These are phyloP conservation scores for Solanum tarijense DNA, from an alignment of 257 asterid genomes.

Conservation along the genomic window DNA sequence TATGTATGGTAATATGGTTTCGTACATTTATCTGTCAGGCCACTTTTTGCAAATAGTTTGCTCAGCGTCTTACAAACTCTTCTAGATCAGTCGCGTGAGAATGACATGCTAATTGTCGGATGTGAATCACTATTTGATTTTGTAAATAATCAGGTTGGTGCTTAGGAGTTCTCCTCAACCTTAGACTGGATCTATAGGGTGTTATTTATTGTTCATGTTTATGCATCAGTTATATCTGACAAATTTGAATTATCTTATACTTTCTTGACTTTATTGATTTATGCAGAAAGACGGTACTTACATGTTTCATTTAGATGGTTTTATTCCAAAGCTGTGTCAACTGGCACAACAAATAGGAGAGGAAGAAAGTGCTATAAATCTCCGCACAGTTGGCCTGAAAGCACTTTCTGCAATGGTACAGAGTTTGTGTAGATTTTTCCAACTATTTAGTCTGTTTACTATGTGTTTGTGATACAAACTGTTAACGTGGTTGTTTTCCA, in stretches of 20 bases:
- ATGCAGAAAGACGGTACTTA: constrained; percentile 76
- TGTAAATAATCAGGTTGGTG: constrained; percentile 87
- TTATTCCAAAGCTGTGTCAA: constrained; percentile 85
- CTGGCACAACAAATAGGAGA: constrained; percentile 92
- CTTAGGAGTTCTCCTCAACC: not conserved
- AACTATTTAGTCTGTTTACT: not conserved
- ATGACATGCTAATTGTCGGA: constrained; percentile 72
- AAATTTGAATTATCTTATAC: not conserved
- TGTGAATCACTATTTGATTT: constrained; percentile 87
- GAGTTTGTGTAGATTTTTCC: constrained; percentile 1
- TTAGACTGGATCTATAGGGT: not conserved
- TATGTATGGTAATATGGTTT: not conserved
- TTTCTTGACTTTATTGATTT: constrained; percentile 7
- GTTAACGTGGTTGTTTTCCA: not conserved
- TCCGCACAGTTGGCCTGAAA: constrained; percentile 70
- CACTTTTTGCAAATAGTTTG: constrained; percentile 81
- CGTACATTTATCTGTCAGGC: constrained; percentile 39
- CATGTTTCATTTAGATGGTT: constrained; percentile 81
- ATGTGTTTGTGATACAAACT: not conserved
- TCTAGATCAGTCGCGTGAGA: constrained; percentile 77
- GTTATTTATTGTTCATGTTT: not conserved
- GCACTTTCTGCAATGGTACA: constrained; percentile 84
- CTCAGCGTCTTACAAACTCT: constrained; percentile 60
- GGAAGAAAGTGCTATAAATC: constrained; percentile 38
- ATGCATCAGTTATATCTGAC: not conserved